These are phyloP conservation scores for Blastocystis sp. DNA, from an alignment of 352 stramenopile species.

Conservation along the genomic window DNA sequence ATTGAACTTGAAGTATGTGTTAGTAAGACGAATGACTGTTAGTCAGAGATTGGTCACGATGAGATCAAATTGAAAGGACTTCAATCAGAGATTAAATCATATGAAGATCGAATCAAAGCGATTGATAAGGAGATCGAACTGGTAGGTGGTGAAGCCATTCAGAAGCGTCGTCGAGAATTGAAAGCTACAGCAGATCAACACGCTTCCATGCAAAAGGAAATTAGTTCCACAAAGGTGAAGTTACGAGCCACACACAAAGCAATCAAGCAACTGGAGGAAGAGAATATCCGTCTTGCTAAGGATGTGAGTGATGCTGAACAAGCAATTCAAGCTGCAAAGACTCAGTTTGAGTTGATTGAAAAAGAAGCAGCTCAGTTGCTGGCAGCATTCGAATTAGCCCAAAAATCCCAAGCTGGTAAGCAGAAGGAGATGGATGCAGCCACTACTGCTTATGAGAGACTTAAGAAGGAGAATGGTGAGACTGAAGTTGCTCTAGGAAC, in stretches of 20 bases:
- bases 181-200: background rate
- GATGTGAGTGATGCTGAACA: conserved; percentile 74
- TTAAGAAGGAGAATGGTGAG: conserved; percentile 42
- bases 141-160: conserved; percentile 19
- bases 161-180: background rate
- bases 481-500: conserved; percentile 73
- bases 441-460: conserved; percentile 68
- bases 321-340: conserved; percentile 76
- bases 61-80: conserved; percentile 3
- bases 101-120: conserved; percentile 53
- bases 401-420: conserved; percentile 79
- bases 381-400: conserved; percentile 80
- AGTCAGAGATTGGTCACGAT: background rate
- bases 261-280: conserved; percentile 76
- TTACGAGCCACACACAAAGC: conserved; percentile 63
- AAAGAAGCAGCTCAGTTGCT: conserved; percentile 80
- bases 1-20: background rate
- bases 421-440: conserved; percentile 71
- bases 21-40: background rate
- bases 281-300: conserved; percentile 76
- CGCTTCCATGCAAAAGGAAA: background rate
- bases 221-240: conserved; percentile 21
- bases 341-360: conserved; percentile 82
- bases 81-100: conserved; percentile 33
- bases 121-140: conserved; percentile 36